These are phyloP conservation scores for Phytophthora multivora DNA, from an alignment of 352 stramenopile genomes.

Conservation along the genomic window DNA sequence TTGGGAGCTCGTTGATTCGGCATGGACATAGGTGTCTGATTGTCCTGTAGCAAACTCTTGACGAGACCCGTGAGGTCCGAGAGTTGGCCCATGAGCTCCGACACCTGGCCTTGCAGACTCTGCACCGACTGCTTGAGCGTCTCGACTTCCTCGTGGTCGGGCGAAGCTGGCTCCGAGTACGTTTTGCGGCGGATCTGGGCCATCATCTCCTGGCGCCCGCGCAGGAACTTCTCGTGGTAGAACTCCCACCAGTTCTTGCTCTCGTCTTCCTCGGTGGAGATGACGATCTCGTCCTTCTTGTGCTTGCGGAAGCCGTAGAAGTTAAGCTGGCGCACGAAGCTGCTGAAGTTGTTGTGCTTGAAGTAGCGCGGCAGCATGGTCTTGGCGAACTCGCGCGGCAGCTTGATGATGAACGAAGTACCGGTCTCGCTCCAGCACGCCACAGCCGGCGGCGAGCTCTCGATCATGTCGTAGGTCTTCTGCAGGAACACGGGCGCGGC, in stretches of 20 bases:
- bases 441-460: constrained; percentile 78
- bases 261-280: constrained; percentile 73
- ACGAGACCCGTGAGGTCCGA: constrained; percentile 76
- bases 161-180: constrained; percentile 81
- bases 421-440: constrained; percentile 84
- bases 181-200: constrained; percentile 88
- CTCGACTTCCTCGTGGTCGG: constrained; percentile 80
- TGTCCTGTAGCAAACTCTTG: constrained; percentile 73
- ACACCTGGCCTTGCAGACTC: constrained; percentile 73
- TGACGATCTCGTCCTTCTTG: constrained; percentile 91
- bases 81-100: constrained; percentile 79
- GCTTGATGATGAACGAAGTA: constrained; percentile 92
- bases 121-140: constrained; percentile 77
- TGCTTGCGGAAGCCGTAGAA: constrained; percentile 95
- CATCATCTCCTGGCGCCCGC: constrained; percentile 86
- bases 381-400: constrained; percentile 91
- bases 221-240: constrained; percentile 91
- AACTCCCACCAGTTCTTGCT: constrained; percentile 92
- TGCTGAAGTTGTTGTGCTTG: constrained; percentile 95
- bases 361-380: constrained; percentile 93
- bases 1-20: constrained; percentile 39
- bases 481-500: constrained; percentile 87
- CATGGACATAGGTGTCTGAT: constrained; percentile 24
- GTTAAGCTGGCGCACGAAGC: constrained; percentile 93
- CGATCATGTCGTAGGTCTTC: constrained; percentile 95